A percentile compares a stretch with the other conserved stretches of the same genome.
phyloP scores from a whole-genome alignment of 345 rosid species.

The Arabidopsis suecica region DNA sequence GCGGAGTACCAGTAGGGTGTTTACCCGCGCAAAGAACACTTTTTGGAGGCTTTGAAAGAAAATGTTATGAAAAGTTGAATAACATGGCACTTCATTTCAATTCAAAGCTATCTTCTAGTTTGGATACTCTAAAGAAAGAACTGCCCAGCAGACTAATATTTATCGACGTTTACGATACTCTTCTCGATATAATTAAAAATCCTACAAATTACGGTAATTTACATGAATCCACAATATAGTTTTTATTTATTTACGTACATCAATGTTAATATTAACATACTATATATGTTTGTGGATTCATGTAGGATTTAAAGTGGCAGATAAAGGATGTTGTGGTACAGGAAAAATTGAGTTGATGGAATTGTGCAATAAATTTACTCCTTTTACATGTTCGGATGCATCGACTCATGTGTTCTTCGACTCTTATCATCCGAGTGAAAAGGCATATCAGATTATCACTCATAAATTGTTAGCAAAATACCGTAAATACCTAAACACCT shows the following conservation, averaged over 20 bases:
- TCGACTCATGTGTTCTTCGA: conserved; percentile 44
- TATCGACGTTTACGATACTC: conserved; percentile 37
- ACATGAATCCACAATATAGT: neutral
- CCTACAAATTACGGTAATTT: conserved; percentile 25
- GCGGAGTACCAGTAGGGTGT: conserved; percentile 39
- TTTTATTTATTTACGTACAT: neutral
- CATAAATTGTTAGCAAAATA: conserved; percentile 28
- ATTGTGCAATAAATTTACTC: conserved; percentile 34
- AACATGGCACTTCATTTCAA: conserved; percentile 39
- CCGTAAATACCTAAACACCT: conserved; percentile 24
- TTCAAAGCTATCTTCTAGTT: conserved; percentile 34
- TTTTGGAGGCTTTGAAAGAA: conserved; percentile 33
- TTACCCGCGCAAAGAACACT: conserved; percentile 38
- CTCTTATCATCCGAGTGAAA: conserved; percentile 40
- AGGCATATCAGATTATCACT: conserved; percentile 31
- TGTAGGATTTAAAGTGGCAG: conserved; percentile 45
- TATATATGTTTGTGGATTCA: neutral
- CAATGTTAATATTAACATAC: neutral
- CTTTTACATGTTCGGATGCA: conserved; percentile 42
- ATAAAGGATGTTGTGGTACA: conserved; percentile 44
- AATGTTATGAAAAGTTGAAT: conserved; percentile 34
- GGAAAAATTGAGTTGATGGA: conserved; percentile 1
- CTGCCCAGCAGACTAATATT: conserved; percentile 25
- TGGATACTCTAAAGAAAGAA: conserved; percentile 23
- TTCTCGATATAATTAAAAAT: conserved; percentile 32